Evolutionary conservation across 2,329 filamentous ascomycete species (phyloP).

Genomic region (Eutypella sp.): DNA sequence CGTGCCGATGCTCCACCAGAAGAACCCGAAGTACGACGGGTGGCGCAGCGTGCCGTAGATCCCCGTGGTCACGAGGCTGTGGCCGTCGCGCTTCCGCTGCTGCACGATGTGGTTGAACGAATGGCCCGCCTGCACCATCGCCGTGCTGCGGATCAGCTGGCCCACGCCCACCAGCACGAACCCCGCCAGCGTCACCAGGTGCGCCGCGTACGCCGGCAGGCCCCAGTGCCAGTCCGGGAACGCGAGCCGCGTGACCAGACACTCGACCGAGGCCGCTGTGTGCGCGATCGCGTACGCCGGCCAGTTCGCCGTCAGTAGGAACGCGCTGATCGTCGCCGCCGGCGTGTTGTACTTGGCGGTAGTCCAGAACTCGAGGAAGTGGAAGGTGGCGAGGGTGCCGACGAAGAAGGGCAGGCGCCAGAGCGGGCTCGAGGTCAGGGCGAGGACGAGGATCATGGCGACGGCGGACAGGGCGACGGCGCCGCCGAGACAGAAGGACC

Average conservation of each 20-base stretch:
- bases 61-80: slow-evolving; percentile 77
- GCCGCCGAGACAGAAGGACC: slow-evolving; percentile 51
- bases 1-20: slow-evolving; percentile 96
- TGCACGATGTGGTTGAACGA: slow-evolving; percentile 92
- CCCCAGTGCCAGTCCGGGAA: slow-evolving; percentile 47
- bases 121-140: slow-evolving; percentile 83
- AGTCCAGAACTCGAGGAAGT: slow-evolving; percentile 94
- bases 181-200: slow-evolving; percentile 49
- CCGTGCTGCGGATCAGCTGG: slow-evolving; percentile 70
- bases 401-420: slow-evolving; percentile 66
- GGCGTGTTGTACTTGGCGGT: slow-evolving; percentile 80
- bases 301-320: slow-evolving; percentile 82
- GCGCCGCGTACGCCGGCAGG: slow-evolving; percentile 35
- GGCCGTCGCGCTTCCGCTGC: slow-evolving; percentile 59
- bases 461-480: slow-evolving; percentile 33
- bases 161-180: slow-evolving; percentile 61
- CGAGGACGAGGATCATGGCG: slow-evolving; percentile 27
- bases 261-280: slow-evolving; percentile 67
- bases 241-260: slow-evolving; percentile 53
- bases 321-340: slow-evolving; percentile 67
- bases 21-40: slow-evolving; percentile 96
- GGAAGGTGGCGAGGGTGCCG: slow-evolving; percentile 68
- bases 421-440: slow-evolving; percentile 38
- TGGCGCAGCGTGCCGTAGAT: slow-evolving; percentile 75
- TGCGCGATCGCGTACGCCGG: slow-evolving; percentile 81